Evolutionary conservation across 139 green algal species (phyloP), one percentile per base, ranked within the genome.

Genomic region (Gonium pectorale): DNA sequence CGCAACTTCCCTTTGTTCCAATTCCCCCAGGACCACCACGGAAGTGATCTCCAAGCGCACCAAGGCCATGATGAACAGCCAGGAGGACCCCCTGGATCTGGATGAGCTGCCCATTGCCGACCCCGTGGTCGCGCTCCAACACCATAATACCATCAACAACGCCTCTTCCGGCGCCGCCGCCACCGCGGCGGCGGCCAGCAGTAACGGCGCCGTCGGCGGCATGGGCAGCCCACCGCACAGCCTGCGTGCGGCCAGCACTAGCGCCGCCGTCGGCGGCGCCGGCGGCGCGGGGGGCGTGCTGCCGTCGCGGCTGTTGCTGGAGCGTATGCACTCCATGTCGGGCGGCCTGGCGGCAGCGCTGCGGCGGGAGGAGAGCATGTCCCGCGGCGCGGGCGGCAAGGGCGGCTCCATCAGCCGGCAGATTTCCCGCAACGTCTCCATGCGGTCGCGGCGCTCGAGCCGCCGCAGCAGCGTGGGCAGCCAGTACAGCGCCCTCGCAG

Each of bases 101-200:
- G 75, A 82, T 40, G 75, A 82, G 59, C 59, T 71, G 56, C 75
- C 75, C 40, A 44, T 82, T 19, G 31, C 59, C 40, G 41, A 82
- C 75, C 75, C 75, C 38, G 21, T 35, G 4, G 41, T 41, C 15
- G 59, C 75, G 4, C 31, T 69, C 40, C 75, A 82, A 1, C 59
- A 62, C 40, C 75, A 71, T 41, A n/a, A 44, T 1, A 31, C 29
- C 27, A 71, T 82, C 73, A 69, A 66, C 56, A 81, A 81, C 52
- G 27, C 31, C 24, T 0, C 35, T 26, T 80, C 72, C 19, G 22
- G 9, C 38, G 27, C 54, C 5, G 54, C 73, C 7, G 51, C 49
- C 0, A 51, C 72, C 19, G 73, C 73, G 0, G 73, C 73, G 2
- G 68, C 43, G 21, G 68, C 43, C 68, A 62, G 68, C 41, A 38